Percentiles rank a stretch among this genome's conserved stretches.
Conservation (phyloP, 768 basidiomycete species). For the Tubosaeta sp. region DNA sequence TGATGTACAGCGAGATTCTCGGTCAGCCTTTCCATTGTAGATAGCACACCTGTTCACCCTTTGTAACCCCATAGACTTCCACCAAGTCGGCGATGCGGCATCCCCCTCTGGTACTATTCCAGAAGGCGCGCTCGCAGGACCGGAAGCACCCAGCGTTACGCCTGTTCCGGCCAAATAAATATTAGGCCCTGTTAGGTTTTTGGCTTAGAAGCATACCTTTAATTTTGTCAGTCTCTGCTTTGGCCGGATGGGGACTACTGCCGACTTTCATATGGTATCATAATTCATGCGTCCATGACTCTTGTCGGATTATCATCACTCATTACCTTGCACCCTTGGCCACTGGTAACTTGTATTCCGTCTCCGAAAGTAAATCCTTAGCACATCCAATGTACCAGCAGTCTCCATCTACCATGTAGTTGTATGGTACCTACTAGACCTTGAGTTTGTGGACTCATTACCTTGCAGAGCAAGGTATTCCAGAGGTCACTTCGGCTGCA, state of each 20-base stretch:
- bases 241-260: not conserved
- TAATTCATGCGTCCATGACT: constrained; percentile 3
- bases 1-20: constrained; percentile 99
- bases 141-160: constrained; percentile 34
- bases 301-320: constrained; percentile 5
- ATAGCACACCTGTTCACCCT: not conserved
- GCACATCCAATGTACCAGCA: constrained; percentile 13
- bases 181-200: not conserved
- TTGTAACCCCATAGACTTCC: constrained; percentile 65
- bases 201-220: constrained; percentile 6
- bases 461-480: no score
- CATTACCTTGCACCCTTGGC: constrained; percentile 6
- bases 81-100: constrained; percentile 63
- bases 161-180: constrained; percentile 14
- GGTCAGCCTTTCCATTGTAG: constrained; percentile 47
- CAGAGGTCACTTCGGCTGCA: no score
- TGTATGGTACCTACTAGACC: constrained; percentile 13
- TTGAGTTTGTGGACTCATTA: constrained; percentile 12
- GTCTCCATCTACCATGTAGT: constrained; percentile 7
- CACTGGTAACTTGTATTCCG: constrained; percentile 8
- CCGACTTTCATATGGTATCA: constrained; percentile 13
- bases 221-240: constrained; percentile 10
- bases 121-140: constrained; percentile 67
- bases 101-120: constrained; percentile 37
- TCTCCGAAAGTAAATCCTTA: constrained; percentile 9